Evolutionary conservation across 1,139 yeast genomes (phyloP), one percentile per base, ranked within the genome.

Genomic region (Scheffersomyces quercinus): DNA sequence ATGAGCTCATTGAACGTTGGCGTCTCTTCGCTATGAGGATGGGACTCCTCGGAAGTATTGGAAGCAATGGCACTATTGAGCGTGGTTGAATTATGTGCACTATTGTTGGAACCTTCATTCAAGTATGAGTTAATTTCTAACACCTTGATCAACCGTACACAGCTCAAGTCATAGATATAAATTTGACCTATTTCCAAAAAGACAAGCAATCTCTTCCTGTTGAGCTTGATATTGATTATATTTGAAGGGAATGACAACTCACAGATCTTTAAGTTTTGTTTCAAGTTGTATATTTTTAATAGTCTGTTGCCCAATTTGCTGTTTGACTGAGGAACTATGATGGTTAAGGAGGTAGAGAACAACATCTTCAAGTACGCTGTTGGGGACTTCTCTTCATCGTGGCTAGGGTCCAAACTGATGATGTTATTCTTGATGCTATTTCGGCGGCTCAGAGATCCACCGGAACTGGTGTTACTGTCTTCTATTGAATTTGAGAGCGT

Each of bases 81-180:
- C 29, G 28, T 40, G 5, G 41, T 31, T 1, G 35, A 31, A 10
- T 14, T 20, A 5, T 20, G 15, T 10, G 20, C 24, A 10, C 7
- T 14, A 14, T 13, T 15, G 2, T 8, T n/a, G 20, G 35, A 31
- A 3, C 15, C 35, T n/a, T 31, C 35, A 8, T 31, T 31, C 24
- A 31, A 31, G 35, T 42, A 41, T 0, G 71, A 59, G 4, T 73
- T 70, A 3, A 75, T 67, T 43, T 81, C 88, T 40, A 85, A 73
- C 1, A 86, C 82, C 56, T 83, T 86, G 29, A 85, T 59, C 24
- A 85, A 68, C 50, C 85, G 75, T 70, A 86, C 84, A 54, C 87
- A 84, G 50, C 86, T 82, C 50, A 86, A 78, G 59, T 86, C 93
- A 58, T 86, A 86, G 24, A 85, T 73, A 55, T 81, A 83, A 9